Evolutionary conservation across 202 grass and related monocot species (phyloP).

Genomic region (Carex sylvatica): DNA sequence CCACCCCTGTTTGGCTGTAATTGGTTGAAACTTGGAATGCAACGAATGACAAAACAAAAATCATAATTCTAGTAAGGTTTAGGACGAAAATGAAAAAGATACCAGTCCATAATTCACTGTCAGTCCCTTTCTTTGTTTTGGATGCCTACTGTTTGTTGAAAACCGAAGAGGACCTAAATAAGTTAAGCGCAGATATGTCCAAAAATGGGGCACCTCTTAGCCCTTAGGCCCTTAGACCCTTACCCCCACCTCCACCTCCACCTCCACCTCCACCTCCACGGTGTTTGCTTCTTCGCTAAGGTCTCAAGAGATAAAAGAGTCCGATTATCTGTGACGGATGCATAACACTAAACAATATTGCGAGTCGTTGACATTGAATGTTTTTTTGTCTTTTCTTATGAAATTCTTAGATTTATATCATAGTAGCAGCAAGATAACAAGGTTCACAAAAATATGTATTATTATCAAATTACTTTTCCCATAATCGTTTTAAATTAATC

Average conservation of each 20-base stretch:
- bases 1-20: background rate
- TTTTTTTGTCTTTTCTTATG: background rate
- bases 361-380: background rate
- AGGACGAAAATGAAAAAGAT: background rate
- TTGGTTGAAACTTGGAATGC: background rate
- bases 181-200: background rate
- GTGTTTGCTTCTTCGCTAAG: conserved; percentile 18
- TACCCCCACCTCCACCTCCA: background rate
- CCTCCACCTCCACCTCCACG: background rate
- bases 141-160: background rate
- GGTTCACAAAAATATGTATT: background rate
- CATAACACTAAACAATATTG: background rate
- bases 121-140: background rate
- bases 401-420: background rate
- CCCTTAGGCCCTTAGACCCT: background rate
- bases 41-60: background rate
- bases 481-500: background rate
- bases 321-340: background rate
- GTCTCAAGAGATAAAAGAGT: background rate
- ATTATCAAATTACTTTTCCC: background rate
- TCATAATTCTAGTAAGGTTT: background rate
- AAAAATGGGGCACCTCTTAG: background rate
- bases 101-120: background rate
- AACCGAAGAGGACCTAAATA: background rate
- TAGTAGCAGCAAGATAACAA: background rate